A percentile compares a stretch with the other conserved stretches of the same genome.
phyloP scores from a whole-genome alignment of 495 filamentous ascomycete species.

The Neurospora sp. region DNA sequence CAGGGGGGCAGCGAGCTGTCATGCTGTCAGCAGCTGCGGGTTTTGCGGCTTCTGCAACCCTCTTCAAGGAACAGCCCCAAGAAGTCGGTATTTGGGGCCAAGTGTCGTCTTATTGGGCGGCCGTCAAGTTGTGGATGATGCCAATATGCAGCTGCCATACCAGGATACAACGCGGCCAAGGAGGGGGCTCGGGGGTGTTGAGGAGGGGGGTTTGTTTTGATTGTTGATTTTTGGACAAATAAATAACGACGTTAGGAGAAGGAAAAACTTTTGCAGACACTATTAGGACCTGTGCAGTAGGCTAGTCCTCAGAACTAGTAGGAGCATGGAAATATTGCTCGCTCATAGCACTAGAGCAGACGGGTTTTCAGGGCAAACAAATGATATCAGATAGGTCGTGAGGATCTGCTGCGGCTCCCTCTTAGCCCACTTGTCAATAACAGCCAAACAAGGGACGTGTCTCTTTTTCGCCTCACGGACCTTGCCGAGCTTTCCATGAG shows the following conservation, averaged over 20 bases:
- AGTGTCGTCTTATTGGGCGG: neutral
- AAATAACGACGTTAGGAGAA: neutral
- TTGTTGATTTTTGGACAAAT: neutral
- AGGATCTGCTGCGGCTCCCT: neutral
- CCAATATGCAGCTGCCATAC: neutral
- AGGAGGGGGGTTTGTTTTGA: neutral
- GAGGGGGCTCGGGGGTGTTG: neutral
- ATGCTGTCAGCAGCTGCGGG: neutral
- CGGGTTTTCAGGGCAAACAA: neutral
- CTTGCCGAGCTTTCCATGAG: neutral
- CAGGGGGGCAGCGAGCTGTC: neutral
- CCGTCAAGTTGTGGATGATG: neutral
- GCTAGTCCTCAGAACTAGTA: neutral
- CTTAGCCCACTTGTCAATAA: neutral
- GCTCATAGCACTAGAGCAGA: neutral
- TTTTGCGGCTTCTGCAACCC: neutral
- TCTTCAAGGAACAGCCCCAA: neutral
- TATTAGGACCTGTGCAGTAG: neutral
- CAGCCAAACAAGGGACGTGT: neutral
- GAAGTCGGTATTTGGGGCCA: neutral
- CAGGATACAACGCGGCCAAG: neutral
- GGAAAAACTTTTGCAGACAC: neutral
- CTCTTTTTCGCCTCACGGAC: neutral
- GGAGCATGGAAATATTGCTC: neutral
- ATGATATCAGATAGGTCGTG: neutral